Percentiles rank a stretch among this genome's conserved stretches.
phyloP scores from a whole-genome alignment of 495 filamentous ascomycete species.

The Chlorociboria aeruginascens region DNA sequence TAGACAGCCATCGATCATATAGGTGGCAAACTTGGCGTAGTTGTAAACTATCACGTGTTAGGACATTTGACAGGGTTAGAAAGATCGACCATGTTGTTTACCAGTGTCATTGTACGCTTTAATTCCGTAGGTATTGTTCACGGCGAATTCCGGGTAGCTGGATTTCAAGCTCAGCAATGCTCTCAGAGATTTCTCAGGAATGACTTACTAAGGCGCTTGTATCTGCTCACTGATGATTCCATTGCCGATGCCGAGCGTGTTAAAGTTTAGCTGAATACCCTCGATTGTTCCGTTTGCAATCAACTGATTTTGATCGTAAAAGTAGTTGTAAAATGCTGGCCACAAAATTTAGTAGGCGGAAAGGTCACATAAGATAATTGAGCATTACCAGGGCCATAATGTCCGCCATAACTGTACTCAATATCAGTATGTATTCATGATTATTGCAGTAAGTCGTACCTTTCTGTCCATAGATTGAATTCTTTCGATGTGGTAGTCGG shows the following conservation, averaged over 20 bases:
- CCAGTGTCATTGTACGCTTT: constrained; percentile 29
- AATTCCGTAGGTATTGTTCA: constrained; percentile 5
- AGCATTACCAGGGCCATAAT: constrained; percentile 27
- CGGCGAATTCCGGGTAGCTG: too few relatives aligned
- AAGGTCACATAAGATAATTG: background rate
- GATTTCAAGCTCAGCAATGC: background rate
- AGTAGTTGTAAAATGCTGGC: constrained; percentile 30
- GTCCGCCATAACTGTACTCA: constrained; percentile 28
- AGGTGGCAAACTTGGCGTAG: constrained; percentile 6
- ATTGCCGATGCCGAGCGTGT: constrained; percentile 37
- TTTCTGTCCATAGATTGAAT: constrained; percentile 34
- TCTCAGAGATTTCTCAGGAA: background rate
- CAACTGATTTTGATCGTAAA: constrained; percentile 30
- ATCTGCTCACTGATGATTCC: constrained; percentile 48
- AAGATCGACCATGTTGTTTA: background rate
- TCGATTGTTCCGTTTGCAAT: constrained; percentile 27
- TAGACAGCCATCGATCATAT: constrained; percentile 2
- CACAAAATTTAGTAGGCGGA: background rate
- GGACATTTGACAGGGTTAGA: background rate
- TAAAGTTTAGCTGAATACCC: constrained; percentile 28
- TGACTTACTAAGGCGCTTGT: constrained; percentile 30
- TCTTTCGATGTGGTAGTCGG: constrained; percentile 20
- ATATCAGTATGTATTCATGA: too few relatives aligned
- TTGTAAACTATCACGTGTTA: background rate
- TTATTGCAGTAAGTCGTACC: constrained; percentile 2